Conservation (phyloP, 345 rosid species). For the Crucihimalaya himalaica region DNA sequence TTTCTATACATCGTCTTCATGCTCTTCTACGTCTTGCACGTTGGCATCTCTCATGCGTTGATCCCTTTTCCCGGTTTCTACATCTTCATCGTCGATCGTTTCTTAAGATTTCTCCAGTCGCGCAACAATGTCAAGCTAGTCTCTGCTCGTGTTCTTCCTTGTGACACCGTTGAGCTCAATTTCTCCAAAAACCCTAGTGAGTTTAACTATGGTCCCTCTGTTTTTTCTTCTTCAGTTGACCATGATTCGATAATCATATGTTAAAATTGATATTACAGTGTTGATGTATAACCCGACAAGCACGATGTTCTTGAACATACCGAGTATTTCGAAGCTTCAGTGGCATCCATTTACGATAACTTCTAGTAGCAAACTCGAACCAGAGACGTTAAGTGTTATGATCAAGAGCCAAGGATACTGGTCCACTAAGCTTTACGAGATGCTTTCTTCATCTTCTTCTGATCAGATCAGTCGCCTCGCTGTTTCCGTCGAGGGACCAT, state of each 20-base stretch:
- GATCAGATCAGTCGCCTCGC: conserved; percentile 44
- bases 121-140: conserved; percentile 46
- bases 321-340: conserved; percentile 70
- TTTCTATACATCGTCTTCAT: conserved; percentile 70
- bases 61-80: conserved; percentile 74
- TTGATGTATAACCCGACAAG: conserved; percentile 70
- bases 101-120: conserved; percentile 72
- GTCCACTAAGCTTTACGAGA: conserved; percentile 61
- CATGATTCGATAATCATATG: not conserved
- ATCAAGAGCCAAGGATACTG: conserved; percentile 74
- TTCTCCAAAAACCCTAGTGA: conserved; percentile 67
- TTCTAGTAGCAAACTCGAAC: conserved; percentile 70
- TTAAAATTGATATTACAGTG: conserved; percentile 41
- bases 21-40: conserved; percentile 64
- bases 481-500: conserved; percentile 81
- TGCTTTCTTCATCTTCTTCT: conserved; percentile 58
- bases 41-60: conserved; percentile 54
- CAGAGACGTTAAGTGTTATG: conserved; percentile 61
- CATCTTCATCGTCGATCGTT: conserved; percentile 78
- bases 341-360: conserved; percentile 92
- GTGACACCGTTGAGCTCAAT: conserved; percentile 62
- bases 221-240: not conserved
- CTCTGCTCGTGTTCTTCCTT: conserved; percentile 67
- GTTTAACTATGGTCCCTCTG: conserved; percentile 7
- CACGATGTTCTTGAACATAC: conserved; percentile 67